phyloP scores from a whole-genome alignment of 441 rosid species.

The Gossypium aridum region DNA sequence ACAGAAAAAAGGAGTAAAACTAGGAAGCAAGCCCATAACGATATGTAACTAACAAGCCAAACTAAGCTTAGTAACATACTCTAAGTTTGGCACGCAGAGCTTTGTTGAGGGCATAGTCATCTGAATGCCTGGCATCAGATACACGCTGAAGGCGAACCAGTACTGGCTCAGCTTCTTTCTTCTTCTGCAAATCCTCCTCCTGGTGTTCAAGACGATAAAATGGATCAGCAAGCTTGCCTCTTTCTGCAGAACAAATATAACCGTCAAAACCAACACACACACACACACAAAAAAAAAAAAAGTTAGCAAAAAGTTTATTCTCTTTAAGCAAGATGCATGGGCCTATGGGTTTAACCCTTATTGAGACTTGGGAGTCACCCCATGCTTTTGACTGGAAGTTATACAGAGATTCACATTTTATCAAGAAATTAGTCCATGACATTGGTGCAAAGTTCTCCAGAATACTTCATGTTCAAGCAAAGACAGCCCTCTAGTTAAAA shows the following conservation, averaged over 20 bases:
- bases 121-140: conserved; percentile 77
- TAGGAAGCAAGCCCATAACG: neutral
- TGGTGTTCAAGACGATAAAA: conserved; percentile 91
- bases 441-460: neutral
- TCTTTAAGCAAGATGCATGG: neutral
- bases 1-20: neutral
- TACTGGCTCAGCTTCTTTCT: conserved; percentile 89
- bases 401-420: neutral
- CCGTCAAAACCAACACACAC: neutral
- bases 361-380: neutral
- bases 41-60: neutral
- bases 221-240: conserved; percentile 86
- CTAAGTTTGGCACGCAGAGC: conserved; percentile 74
- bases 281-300: neutral
- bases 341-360: neutral
- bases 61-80: conserved; percentile 20
- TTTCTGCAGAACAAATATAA: conserved; percentile 40
- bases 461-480: neutral
- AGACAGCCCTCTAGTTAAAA: neutral
- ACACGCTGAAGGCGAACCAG: conserved; percentile 72
- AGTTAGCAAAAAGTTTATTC: neutral
- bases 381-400: neutral
- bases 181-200: conserved; percentile 85
- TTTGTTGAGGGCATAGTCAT: conserved; percentile 75
- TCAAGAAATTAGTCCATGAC: neutral